phyloP scores from a whole-genome alignment of 768 basidiomycete genomes.

The Suillus occidentalis region DNA sequence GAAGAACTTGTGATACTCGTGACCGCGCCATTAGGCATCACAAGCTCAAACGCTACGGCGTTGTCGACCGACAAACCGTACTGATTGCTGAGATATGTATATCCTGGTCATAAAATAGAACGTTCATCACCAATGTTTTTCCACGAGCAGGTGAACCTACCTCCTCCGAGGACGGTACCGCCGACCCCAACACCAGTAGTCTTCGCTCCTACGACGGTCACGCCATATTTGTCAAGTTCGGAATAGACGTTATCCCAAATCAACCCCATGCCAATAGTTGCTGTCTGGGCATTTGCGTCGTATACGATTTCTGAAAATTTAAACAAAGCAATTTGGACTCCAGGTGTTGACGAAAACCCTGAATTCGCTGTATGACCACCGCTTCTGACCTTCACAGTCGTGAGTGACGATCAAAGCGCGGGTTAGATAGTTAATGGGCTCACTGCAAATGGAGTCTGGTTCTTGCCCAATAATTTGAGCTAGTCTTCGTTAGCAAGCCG shows the following conservation, averaged over 20 bases:
- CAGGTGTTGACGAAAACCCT: constrained; percentile 59
- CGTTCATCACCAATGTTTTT: not conserved
- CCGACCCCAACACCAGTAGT: constrained; percentile 58
- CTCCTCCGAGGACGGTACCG: constrained; percentile 60
- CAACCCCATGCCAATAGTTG: constrained; percentile 38
- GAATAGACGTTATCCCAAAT: constrained; percentile 57
- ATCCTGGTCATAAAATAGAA: constrained; percentile 35
- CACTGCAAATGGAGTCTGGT: constrained; percentile 55
- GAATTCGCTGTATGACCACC: constrained; percentile 58
- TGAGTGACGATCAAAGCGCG: constrained; percentile 1
- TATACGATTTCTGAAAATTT: constrained; percentile 48
- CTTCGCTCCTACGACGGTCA: constrained; percentile 60
- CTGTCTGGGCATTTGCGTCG: constrained; percentile 37
- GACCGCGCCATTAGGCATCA: constrained; percentile 51
- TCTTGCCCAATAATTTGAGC: constrained; percentile 48
- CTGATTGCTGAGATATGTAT: constrained; percentile 63
- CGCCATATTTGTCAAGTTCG: constrained; percentile 46
- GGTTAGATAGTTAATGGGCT: not conserved
- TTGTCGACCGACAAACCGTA: constrained; percentile 58
- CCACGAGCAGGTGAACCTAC: constrained; percentile 18
- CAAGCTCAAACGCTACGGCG: constrained; percentile 55
- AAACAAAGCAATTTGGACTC: constrained; percentile 58
- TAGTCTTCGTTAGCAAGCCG: constrained; percentile 19
- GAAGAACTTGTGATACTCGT: constrained; percentile 31
- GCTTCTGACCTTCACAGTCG: constrained; percentile 52